These are phyloP conservation scores for Aspergillus haitiensis DNA, from an alignment of 495 filamentous ascomycete species.

Conservation along the genomic window DNA sequence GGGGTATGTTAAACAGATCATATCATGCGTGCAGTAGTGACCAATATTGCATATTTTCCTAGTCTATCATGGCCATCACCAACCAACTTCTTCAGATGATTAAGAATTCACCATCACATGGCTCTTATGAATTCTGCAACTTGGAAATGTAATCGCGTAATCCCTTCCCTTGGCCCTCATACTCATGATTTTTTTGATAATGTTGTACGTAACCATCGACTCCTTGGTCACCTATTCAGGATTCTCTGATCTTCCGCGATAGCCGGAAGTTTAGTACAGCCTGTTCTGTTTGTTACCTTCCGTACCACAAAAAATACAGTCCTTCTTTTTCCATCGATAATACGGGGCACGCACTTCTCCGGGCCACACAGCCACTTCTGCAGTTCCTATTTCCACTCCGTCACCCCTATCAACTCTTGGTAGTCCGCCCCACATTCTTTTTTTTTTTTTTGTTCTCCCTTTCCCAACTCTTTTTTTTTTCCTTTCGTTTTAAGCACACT, in stretches of 20 bases:
- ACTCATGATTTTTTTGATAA: neutral
- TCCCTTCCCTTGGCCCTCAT: neutral
- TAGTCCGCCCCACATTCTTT: conserved; percentile 22
- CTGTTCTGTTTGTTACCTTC: conserved; percentile 14
- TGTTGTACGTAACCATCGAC: neutral
- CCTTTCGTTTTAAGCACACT: conserved; percentile 17
- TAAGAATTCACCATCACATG: conserved; percentile 18
- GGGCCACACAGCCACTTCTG: conserved; percentile 28
- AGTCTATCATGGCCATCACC: conserved; percentile 3
- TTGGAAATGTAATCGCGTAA: conserved; percentile 13
- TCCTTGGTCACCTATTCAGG: conserved; percentile 14
- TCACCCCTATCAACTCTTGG: conserved; percentile 25
- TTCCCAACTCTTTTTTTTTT: conserved; percentile 10
- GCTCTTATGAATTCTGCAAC: conserved; percentile 12
- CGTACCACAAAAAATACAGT: conserved; percentile 10
- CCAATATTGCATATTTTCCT: conserved; percentile 18
- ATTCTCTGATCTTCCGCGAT: conserved; percentile 29
- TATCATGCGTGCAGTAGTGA: conserved; percentile 17
- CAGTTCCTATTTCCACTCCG: conserved; percentile 28
- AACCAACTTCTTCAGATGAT: conserved; percentile 20
- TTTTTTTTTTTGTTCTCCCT: conserved; percentile 8
- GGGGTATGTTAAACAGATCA: conserved; percentile 7
- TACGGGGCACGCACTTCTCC: conserved; percentile 31
- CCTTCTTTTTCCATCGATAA: conserved; percentile 12
- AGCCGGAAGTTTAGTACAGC: conserved; percentile 22